Percentiles rank a stretch among this genome's conserved stretches.
phyloP scores from a whole-genome alignment of 202 grass and related monocot genomes.

The Digitaria exilis region DNA sequence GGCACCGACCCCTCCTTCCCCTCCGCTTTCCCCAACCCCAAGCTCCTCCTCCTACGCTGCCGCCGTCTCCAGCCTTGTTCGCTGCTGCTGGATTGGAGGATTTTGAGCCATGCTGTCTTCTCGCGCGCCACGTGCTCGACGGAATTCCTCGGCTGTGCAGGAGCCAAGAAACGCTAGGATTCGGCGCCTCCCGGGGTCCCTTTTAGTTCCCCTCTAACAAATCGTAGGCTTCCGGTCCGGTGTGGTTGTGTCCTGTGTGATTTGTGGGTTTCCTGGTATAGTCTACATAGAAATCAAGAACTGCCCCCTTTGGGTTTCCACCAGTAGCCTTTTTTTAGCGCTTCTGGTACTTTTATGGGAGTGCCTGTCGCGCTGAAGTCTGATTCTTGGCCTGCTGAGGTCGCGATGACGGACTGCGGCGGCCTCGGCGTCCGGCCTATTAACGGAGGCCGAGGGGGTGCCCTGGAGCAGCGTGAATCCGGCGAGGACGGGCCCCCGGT shows the following conservation, averaged over 20 bases:
- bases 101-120: conserved; percentile 17
- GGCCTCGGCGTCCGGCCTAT: conserved; percentile 59
- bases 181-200: conserved; percentile 42
- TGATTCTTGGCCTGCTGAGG: conserved; percentile 52
- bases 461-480: conserved; percentile 34
- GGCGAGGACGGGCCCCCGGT: conserved; percentile 22
- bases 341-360: conserved; percentile 71
- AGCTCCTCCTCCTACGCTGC: not conserved
- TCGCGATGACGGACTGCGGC: conserved; percentile 37
- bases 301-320: conserved; percentile 35
- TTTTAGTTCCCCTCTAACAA: conserved; percentile 59
- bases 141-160: conserved; percentile 41
- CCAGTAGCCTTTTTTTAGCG: conserved; percentile 34
- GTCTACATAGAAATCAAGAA: conserved; percentile 40
- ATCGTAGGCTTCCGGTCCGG: conserved; percentile 1
- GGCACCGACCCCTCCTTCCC: conserved; percentile 32
- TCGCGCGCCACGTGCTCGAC: conserved; percentile 36
- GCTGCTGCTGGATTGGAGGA: conserved; percentile 17
- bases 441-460: conserved; percentile 52
- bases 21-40: not conserved
- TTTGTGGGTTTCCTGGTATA: conserved; percentile 32
- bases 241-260: conserved; percentile 19
- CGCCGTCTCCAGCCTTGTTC: not conserved
- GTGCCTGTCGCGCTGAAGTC: conserved; percentile 57
- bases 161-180: conserved; percentile 55